Evolutionary conservation across 2,329 filamentous ascomycete species (phyloP).

Genomic region (Talaromyces sp.): DNA sequence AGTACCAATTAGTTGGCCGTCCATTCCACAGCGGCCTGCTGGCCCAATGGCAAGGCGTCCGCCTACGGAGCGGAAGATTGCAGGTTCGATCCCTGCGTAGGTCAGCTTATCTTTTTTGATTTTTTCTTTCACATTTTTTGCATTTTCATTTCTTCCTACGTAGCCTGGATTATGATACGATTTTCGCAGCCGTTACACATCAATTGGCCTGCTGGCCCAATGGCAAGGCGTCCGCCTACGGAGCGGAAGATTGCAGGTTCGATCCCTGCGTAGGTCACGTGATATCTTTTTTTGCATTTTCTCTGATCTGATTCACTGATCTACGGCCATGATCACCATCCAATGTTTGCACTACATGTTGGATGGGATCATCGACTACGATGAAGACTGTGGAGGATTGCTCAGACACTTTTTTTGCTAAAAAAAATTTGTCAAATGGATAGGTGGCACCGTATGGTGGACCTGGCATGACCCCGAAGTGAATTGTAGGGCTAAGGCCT

Average conservation of each 20-base stretch:
- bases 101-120: neutral
- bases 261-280: slow-evolving; percentile 10
- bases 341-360: neutral
- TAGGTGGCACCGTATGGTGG: neutral
- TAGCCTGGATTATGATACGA: neutral
- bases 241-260: slow-evolving; percentile 16
- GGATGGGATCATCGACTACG: neutral
- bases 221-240: slow-evolving; percentile 20
- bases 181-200: neutral
- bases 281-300: neutral
- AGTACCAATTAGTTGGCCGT: neutral
- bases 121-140: neutral
- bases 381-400: neutral
- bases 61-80: slow-evolving; percentile 18
- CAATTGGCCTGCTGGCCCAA: slow-evolving; percentile 16
- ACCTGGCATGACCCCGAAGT: neutral
- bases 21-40: slow-evolving; percentile 1
- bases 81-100: slow-evolving; percentile 13
- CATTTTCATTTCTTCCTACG: neutral
- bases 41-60: slow-evolving; percentile 18
- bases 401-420: neutral
- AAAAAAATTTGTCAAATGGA: neutral
- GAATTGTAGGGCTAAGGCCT: neutral
- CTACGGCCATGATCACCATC: neutral
- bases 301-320: neutral